Conservation (phyloP, 2,329 filamentous ascomycete genomes). For the Fonsecaea monophora region DNA sequence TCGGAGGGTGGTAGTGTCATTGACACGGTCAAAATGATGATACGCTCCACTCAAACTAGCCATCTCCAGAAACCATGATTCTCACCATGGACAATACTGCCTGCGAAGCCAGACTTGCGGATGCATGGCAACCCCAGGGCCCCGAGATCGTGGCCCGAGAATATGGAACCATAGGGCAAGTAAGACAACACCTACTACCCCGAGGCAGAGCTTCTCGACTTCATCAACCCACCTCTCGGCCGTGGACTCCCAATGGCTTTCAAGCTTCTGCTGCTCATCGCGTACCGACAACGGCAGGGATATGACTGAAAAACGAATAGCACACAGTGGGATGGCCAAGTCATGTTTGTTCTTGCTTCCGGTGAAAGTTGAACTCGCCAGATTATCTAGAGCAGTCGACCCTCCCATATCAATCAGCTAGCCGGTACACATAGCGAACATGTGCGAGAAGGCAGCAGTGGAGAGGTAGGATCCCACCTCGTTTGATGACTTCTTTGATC, state of each 20-base stretch:
- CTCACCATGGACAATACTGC: slow-evolving; percentile 49
- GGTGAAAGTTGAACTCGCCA: slow-evolving; percentile 83
- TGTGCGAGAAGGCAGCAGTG: slow-evolving; percentile 85
- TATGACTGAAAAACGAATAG: slow-evolving; percentile 94
- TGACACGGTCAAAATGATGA: slow-evolving; percentile 98
- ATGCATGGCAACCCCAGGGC: slow-evolving; percentile 42
- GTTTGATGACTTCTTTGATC: slow-evolving; percentile 43
- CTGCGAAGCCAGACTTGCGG: slow-evolving; percentile 48
- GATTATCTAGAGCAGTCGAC: slow-evolving; percentile 83
- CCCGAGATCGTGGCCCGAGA: slow-evolving; percentile 42
- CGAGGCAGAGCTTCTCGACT: slow-evolving; percentile 93
- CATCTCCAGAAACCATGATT: slow-evolving; percentile 65
- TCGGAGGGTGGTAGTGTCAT: slow-evolving; percentile 94
- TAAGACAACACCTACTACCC: slow-evolving; percentile 71
- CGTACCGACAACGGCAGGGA: slow-evolving; percentile 85
- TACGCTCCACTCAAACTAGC: slow-evolving; percentile 69
- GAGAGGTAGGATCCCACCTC: slow-evolving; percentile 62
- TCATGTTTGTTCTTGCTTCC: slow-evolving; percentile 79
- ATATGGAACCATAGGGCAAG: slow-evolving; percentile 53
- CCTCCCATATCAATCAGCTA: slow-evolving; percentile 88
- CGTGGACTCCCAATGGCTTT: slow-evolving; percentile 78
- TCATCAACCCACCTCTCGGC: slow-evolving; percentile 93
- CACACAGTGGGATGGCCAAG: slow-evolving; percentile 80
- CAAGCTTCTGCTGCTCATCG: slow-evolving; percentile 76
- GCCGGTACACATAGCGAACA: slow-evolving; percentile 89